Evolutionary conservation across 2,329 filamentous ascomycete genomes (phyloP).

Genomic region (Cladosporium sp.): DNA sequence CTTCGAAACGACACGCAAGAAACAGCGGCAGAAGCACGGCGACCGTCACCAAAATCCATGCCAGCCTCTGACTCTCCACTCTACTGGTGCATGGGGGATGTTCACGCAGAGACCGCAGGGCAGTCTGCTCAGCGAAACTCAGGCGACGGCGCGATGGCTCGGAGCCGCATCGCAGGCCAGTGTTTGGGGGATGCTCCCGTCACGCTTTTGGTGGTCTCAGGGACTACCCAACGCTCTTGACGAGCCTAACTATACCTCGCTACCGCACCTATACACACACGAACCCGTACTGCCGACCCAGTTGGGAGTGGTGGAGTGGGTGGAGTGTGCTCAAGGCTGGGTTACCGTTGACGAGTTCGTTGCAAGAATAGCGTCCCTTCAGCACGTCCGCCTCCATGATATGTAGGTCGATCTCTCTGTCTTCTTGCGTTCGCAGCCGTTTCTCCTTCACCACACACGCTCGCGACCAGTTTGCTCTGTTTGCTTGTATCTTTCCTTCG

Average conservation of each 20-base stretch:
- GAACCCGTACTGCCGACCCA: background rate
- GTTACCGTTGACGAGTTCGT: constrained; percentile 19
- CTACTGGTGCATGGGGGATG: background rate
- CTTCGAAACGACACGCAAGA: constrained; percentile 19
- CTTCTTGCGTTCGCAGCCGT: background rate
- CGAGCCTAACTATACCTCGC: background rate
- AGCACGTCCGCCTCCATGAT: constrained; percentile 15
- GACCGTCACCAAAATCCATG: background rate
- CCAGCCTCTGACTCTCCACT: constrained; percentile 2
- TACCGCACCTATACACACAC: constrained; percentile 2
- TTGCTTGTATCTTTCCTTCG: constrained; percentile 14
- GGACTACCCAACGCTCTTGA: background rate
- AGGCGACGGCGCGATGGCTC: background rate
- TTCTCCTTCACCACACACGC: constrained; percentile 16
- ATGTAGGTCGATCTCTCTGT: constrained; percentile 19
- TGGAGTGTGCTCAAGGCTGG: constrained; percentile 18
- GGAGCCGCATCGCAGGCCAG: constrained; percentile 1
- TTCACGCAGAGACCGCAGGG: background rate
- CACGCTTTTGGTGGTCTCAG: constrained; percentile 16
- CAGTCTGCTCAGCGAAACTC: background rate
- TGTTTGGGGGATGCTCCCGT: constrained; percentile 12
- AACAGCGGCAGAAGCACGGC: constrained; percentile 6
- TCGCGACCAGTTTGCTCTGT: constrained; percentile 21
- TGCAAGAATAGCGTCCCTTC: constrained; percentile 1
- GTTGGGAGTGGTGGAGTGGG: constrained; percentile 8